phyloP scores from a whole-genome alignment of 2,329 filamentous ascomycete species.

The Fonsecaea monophora region DNA sequence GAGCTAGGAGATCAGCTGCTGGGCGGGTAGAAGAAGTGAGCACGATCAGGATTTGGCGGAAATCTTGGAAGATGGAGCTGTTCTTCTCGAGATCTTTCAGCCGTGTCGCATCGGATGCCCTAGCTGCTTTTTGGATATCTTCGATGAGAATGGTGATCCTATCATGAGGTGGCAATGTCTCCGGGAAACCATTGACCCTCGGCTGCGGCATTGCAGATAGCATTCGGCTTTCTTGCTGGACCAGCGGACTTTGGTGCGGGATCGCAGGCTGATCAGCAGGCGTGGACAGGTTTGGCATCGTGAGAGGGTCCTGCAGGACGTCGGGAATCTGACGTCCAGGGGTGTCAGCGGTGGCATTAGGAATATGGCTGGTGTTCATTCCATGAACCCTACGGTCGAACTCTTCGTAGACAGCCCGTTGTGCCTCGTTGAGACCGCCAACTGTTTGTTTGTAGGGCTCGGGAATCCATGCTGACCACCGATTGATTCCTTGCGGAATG shows the following conservation, averaged over 20 bases:
- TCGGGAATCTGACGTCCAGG: slow-evolving; percentile 65
- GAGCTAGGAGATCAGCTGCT: slow-evolving; percentile 63
- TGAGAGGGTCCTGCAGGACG: slow-evolving; percentile 67
- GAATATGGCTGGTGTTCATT: slow-evolving; percentile 60
- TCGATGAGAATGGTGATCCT: slow-evolving; percentile 61
- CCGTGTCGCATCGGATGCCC: slow-evolving; percentile 64
- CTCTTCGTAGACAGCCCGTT: slow-evolving; percentile 95
- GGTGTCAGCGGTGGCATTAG: slow-evolving; percentile 63
- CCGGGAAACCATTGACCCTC: slow-evolving; percentile 67
- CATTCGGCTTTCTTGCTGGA: slow-evolving; percentile 54
- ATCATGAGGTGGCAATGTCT: slow-evolving; percentile 60
- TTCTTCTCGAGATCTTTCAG: slow-evolving; percentile 63
- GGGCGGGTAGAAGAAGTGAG: slow-evolving; percentile 53
- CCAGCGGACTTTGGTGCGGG: slow-evolving; percentile 63
- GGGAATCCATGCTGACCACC: slow-evolving; percentile 92
- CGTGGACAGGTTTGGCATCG: slow-evolving; percentile 67
- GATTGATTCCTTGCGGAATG: slow-evolving; percentile 67
- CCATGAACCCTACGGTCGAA: slow-evolving; percentile 85
- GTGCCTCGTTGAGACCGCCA: slow-evolving; percentile 83
- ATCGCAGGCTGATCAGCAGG: slow-evolving; percentile 68
- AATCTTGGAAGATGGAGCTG: slow-evolving; percentile 63
- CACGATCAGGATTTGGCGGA: slow-evolving; percentile 64
- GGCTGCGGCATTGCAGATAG: slow-evolving; percentile 47
- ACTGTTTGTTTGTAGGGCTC: slow-evolving; percentile 89
- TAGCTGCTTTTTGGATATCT: slow-evolving; percentile 63